Percentiles rank a stretch among this genome's conserved stretches.
phyloP scores from a whole-genome alignment of 768 basidiomycete genomes.

The Pulveroboletus sp. region DNA sequence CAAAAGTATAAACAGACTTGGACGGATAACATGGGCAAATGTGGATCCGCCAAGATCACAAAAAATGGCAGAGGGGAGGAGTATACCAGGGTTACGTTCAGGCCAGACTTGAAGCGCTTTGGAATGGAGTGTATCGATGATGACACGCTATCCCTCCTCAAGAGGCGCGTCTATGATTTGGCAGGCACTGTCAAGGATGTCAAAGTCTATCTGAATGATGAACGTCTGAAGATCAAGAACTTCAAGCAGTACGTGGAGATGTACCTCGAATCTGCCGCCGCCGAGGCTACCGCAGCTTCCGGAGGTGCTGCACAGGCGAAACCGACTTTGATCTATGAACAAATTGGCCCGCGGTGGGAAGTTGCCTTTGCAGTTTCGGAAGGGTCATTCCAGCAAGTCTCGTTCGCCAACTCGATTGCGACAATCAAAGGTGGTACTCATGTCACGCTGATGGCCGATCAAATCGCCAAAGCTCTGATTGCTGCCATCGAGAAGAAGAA shows the following conservation, averaged over 20 bases:
- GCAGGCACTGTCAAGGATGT: conserved; percentile 92
- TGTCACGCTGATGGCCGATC: conserved; percentile 80
- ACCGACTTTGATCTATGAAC: conserved; percentile 79
- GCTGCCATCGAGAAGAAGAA: conserved; percentile 92
- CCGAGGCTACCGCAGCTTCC: conserved; percentile 63
- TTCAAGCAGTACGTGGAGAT: conserved; percentile 98
- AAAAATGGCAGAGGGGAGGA: conserved; percentile 86
- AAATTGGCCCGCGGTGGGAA: conserved; percentile 84
- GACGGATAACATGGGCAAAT: conserved; percentile 89
- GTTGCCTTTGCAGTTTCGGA: conserved; percentile 93
- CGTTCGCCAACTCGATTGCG: conserved; percentile 96
- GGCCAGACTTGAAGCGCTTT: conserved; percentile 88
- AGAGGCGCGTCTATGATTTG: conserved; percentile 95
- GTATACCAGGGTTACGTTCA: conserved; percentile 90
- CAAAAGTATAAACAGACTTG: conserved; percentile 97
- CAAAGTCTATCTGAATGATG: conserved; percentile 92
- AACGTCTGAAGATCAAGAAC: conserved; percentile 86
- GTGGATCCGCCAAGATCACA: conserved; percentile 89
- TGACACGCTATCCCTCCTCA: conserved; percentile 84
- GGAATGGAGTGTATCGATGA: conserved; percentile 90
- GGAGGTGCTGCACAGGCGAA: conserved; percentile 81
- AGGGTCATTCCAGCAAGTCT: conserved; percentile 89
- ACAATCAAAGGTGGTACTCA: conserved; percentile 97
- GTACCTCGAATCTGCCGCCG: conserved; percentile 78
- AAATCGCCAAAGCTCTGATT: conserved; percentile 83